Percentiles rank a stretch among this genome's conserved stretches.
Conservation (phyloP, 2,329 filamentous ascomycete genomes). For the Botrytis cinerea region DNA sequence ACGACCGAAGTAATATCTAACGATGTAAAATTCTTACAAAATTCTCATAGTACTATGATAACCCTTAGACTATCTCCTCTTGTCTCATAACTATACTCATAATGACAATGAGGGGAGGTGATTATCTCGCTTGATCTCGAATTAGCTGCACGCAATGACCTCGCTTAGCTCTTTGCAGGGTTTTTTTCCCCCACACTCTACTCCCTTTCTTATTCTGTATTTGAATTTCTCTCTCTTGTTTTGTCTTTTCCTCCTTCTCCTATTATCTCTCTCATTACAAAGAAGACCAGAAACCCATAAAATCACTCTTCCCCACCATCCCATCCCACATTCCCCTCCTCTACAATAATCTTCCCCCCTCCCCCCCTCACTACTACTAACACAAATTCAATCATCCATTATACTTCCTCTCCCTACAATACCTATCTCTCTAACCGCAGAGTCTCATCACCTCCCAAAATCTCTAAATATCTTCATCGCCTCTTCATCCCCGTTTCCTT, state of each 20-base stretch:
- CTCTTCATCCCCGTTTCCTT: too few relatives aligned
- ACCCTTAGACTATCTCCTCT: background rate
- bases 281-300: background rate
- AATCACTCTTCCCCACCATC: background rate
- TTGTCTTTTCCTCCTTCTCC: background rate
- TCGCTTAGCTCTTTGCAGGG: background rate
- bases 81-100: fast-evolving
- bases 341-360: too few relatives aligned
- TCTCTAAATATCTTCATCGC: too few relatives aligned
- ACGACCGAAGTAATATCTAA: background rate
- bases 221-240: background rate
- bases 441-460: too few relatives aligned
- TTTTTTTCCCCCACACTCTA: background rate
- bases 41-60: background rate
- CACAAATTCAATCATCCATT: background rate
- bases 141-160: background rate
- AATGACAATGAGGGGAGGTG: background rate
- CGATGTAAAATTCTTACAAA: background rate
- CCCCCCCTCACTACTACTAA: background rate
- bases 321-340: fast-evolving
- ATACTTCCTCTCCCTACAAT: fast-evolving
- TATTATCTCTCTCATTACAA: background rate
- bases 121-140: background rate
- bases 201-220: background rate
- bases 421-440: background rate